Evolutionary conservation across 2,329 filamentous ascomycete species (phyloP).

Genomic region (Cyphellophora europaea): DNA sequence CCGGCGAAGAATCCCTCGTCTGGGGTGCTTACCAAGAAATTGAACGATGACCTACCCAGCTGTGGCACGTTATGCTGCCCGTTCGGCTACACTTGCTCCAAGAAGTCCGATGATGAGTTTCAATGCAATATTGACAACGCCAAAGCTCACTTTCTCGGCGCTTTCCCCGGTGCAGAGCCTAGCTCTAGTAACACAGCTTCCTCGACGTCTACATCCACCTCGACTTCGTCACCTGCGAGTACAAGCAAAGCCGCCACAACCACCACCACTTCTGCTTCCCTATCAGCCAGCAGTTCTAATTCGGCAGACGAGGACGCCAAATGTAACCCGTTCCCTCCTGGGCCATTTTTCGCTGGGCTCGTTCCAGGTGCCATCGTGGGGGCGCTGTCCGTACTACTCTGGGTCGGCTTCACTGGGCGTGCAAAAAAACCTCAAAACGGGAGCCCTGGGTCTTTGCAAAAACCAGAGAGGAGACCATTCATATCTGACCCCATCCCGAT

Average conservation of each 20-base stretch:
- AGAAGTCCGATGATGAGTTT: background rate
- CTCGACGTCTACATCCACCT: slow-evolving; percentile 11
- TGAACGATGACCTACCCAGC: slow-evolving; percentile 29
- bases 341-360: slow-evolving; percentile 34
- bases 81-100: slow-evolving; percentile 36
- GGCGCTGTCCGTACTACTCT: slow-evolving; percentile 43
- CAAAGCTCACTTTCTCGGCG: background rate
- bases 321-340: slow-evolving; percentile 30
- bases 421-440: slow-evolving; percentile 10
- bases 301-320: slow-evolving; percentile 15
- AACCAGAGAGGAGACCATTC: slow-evolving; percentile 11
- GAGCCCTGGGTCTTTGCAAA: slow-evolving; percentile 3
- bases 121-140: background rate
- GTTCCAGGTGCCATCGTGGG: slow-evolving; percentile 37
- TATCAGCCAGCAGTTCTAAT: slow-evolving; percentile 5
- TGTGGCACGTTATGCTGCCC: slow-evolving; percentile 36
- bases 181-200: slow-evolving; percentile 11
- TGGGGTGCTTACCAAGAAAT: slow-evolving; percentile 31
- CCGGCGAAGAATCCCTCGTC: slow-evolving; percentile 26
- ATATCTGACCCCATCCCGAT: slow-evolving; percentile 17
- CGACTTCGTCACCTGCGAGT: slow-evolving; percentile 13
- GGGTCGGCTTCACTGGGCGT: slow-evolving; percentile 31
- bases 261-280: slow-evolving; percentile 7
- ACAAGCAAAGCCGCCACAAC: slow-evolving; percentile 13
- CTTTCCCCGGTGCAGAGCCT: background rate